phyloP scores from a whole-genome alignment of 1,284 basidiomycete species.

The Cerrena zonata region DNA sequence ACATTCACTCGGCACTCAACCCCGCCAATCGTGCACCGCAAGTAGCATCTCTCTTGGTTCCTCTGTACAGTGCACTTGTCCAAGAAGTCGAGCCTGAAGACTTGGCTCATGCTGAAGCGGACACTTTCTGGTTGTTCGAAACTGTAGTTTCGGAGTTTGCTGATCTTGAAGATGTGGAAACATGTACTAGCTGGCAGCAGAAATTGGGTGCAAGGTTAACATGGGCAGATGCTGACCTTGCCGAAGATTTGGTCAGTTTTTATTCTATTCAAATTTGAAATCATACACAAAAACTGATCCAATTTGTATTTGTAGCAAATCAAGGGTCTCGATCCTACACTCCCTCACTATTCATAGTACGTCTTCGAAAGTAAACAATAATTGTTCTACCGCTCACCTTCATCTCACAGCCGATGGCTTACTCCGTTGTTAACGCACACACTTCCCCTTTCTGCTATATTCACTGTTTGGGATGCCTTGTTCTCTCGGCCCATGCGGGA shows the following conservation, averaged over 20 bases:
- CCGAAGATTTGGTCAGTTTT: conserved; percentile 50
- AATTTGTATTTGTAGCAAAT: conserved; percentile 35
- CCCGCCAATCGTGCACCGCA: conserved; percentile 65
- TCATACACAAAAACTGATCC: too few relatives aligned
- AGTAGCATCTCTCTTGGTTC: conserved; percentile 60
- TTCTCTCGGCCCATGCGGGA: conserved; percentile 55
- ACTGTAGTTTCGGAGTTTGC: conserved; percentile 65
- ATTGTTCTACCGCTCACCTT: background rate
- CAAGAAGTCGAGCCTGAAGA: conserved; percentile 60
- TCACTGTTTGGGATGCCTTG: conserved; percentile 65
- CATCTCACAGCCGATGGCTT: conserved; percentile 58
- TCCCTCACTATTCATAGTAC: conserved; percentile 78
- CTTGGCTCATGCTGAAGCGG: conserved; percentile 65
- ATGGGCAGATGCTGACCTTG: conserved; percentile 63
- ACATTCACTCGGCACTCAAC: conserved; percentile 65
- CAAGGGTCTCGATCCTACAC: conserved; percentile 62
- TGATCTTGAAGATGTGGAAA: conserved; percentile 64
- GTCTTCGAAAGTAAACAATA: conserved; percentile 26
- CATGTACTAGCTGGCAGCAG: conserved; percentile 55
- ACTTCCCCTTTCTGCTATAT: conserved; percentile 52
- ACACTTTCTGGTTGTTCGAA: conserved; percentile 77
- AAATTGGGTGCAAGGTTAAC: conserved; percentile 56
- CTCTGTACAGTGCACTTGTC: conserved; percentile 57
- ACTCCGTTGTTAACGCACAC: conserved; percentile 70
- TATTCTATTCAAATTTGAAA: too few relatives aligned